Base-by-base conservation (phyloP, 164 flowering plant species). In the Magnolia officinalis region DNA sequence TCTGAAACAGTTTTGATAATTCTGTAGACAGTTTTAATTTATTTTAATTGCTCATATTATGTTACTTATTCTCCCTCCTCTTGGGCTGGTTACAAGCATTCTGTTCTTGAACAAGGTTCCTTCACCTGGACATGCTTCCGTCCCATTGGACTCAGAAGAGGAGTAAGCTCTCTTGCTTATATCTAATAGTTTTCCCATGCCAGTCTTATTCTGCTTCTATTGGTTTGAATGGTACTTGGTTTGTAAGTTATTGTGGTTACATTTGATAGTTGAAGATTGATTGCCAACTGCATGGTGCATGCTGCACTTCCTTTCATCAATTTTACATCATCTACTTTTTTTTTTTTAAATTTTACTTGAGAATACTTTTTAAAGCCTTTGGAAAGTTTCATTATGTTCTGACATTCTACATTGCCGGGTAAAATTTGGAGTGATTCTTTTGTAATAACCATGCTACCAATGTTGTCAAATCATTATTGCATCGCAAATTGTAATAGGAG, bases 21-120 rank as follows among this genome's bases (percentile, higher is more conserved):
- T 37, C 45, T 37, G 45, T 37, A 37, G 45, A 37, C 45, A 37
- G 45, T 37, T 37, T 37, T 37, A 37, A 37, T 37, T 37, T 37
- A 4, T 37, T 37, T 37, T 37, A 37, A 37, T 37, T 37, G 45
- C 45, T 37, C 45, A 37, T 37, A 37, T 4, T 37, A 37, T 37
- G 45, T 4, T 37, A 37, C 45, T 37, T 37, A 37, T 37, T 37
- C 45, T 37, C 65, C 65, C 3, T 73, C 7, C 58, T 66, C 50
- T 74, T 79, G 31, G 37, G 8, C 26, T 81, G 65, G 59, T 71
- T 21, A 52, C 50, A 73, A 81, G 37, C 90, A 96, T 98, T n/a
- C 71, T 92, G 78, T 84, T 91, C 67, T 45, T 88, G 65, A 85
- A 87, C 59, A 93, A 89, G 83, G 84, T 68, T 85, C 84, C 82